These are phyloP conservation scores for Saccharomycopsis phalli DNA, from an alignment of 1,139 yeast species.

Conservation along the genomic window DNA sequence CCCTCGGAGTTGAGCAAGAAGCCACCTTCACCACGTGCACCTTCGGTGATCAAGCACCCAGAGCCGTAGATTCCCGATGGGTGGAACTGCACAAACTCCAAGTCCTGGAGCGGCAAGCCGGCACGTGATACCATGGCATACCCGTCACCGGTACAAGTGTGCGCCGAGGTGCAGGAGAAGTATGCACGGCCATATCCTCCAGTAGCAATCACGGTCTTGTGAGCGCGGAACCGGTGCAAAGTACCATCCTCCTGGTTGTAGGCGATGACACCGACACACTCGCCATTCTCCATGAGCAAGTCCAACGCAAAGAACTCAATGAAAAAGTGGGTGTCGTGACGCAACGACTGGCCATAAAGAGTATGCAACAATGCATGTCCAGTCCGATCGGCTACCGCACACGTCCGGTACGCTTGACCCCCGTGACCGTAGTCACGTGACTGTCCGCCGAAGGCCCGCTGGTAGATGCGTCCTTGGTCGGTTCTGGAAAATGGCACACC, in stretches of 20 bases:
- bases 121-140: constrained; percentile 98
- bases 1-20: constrained; percentile 93
- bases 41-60: constrained; percentile 97
- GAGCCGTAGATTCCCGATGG: constrained; percentile 99
- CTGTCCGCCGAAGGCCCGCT: constrained; percentile 99
- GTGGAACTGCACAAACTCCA: constrained; percentile 98
- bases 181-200: constrained; percentile 99
- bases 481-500: constrained; percentile 98
- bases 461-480: constrained; percentile 94
- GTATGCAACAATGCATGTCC: constrained; percentile 97
- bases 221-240: constrained; percentile 93
- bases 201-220: constrained; percentile 92
- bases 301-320: constrained; percentile 96
- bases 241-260: constrained; percentile 99
- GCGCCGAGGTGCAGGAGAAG: constrained; percentile 98
- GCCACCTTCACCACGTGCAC: constrained; percentile 99
- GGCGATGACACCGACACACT: constrained; percentile 94
- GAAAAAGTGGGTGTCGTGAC: constrained; percentile 96
- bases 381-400: constrained; percentile 99
- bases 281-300: constrained; percentile 90
- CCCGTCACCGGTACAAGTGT: constrained; percentile 99
- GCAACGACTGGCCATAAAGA: constrained; percentile 89
- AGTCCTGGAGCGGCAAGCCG: constrained; percentile 93
- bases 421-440: constrained; percentile 93
- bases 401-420: constrained; percentile 98